A percentile compares a stretch with the other conserved stretches of the same genome.
Evolutionary conservation across 2,329 filamentous ascomycete species (phyloP).

Genomic region (Sordariomycetes sp.): DNA sequence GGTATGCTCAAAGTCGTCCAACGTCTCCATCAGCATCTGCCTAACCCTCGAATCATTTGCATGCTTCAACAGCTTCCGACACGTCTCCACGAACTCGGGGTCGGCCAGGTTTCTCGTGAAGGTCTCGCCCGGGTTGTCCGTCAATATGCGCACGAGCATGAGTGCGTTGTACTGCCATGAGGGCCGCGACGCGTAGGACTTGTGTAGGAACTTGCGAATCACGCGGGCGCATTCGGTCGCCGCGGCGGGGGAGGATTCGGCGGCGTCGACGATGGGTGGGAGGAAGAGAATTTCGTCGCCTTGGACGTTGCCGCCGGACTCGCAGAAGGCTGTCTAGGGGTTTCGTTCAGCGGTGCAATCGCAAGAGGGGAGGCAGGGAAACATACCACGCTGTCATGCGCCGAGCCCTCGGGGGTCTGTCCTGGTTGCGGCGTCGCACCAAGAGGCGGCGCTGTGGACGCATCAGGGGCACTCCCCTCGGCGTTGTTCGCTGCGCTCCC

Average conservation of each 20-base stretch:
- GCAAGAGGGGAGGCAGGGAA: slow-evolving; percentile 3
- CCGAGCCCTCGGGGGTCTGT: slow-evolving; percentile 60
- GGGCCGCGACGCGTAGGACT: slow-evolving; percentile 55
- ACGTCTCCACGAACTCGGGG: slow-evolving; percentile 67
- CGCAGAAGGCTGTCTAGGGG: slow-evolving; percentile 67
- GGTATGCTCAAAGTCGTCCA: slow-evolving; percentile 67
- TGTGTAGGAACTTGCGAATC: slow-evolving; percentile 74
- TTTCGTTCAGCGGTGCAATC: slow-evolving; percentile 4
- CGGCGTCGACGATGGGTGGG: slow-evolving; percentile 86
- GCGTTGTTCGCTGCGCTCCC: no score
- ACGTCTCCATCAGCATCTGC: slow-evolving; percentile 78
- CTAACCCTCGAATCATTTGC: slow-evolving; percentile 67
- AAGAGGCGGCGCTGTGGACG: no score
- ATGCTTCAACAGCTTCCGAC: slow-evolving; percentile 66
- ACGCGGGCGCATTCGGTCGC: slow-evolving; percentile 71
- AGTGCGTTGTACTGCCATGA: slow-evolving; percentile 90
- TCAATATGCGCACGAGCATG: slow-evolving; percentile 87
- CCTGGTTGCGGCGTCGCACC: no score
- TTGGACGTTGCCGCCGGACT: slow-evolving; percentile 58
- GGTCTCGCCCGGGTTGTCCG: slow-evolving; percentile 80
- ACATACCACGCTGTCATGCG: slow-evolving; percentile 56
- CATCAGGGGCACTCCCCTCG: no score
- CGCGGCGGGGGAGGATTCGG: slow-evolving; percentile 83
- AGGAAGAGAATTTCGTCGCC: slow-evolving; percentile 89
- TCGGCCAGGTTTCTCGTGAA: slow-evolving; percentile 84